Conservation (phyloP, 2,329 filamentous ascomycete genomes). For the Epichloe sylvatica region DNA sequence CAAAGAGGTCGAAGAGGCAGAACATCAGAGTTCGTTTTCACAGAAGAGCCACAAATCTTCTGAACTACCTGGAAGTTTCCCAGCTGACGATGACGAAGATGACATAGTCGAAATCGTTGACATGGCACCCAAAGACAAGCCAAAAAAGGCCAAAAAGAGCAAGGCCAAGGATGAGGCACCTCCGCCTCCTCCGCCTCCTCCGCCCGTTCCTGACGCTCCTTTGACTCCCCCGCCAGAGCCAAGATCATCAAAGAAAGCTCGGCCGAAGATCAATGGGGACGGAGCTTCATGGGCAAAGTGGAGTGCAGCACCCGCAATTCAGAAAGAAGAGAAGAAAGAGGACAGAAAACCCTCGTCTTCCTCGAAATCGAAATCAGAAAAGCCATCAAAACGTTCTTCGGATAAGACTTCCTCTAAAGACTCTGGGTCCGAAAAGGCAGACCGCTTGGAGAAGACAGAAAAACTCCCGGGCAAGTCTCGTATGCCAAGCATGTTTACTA, state of each 20-base stretch:
- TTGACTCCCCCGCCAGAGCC: slow-evolving; percentile 39
- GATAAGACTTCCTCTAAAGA: slow-evolving; percentile 52
- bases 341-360: slow-evolving; percentile 21
- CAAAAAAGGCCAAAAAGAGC: slow-evolving; percentile 23
- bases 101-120: slow-evolving; percentile 39
- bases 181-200: slow-evolving; percentile 24
- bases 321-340: slow-evolving; percentile 29
- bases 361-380: slow-evolving; percentile 54
- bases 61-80: slow-evolving; percentile 40
- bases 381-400: slow-evolving; percentile 35
- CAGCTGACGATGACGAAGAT: slow-evolving; percentile 35
- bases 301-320: slow-evolving; percentile 40
- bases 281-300: slow-evolving; percentile 63
- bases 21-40: slow-evolving; percentile 17
- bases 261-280: slow-evolving; percentile 61
- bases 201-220: slow-evolving; percentile 29
- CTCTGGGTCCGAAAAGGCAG: slow-evolving; percentile 59
- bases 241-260: slow-evolving; percentile 57
- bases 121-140: slow-evolving; percentile 28
- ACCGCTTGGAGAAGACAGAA: slow-evolving; percentile 29
- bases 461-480: slow-evolving; percentile 39
- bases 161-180: slow-evolving; percentile 12
- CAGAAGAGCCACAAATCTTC: slow-evolving; percentile 17
- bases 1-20: slow-evolving; percentile 20
- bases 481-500: slow-evolving; percentile 48